A percentile compares a stretch with the other conserved stretches of the same genome.
These are phyloP conservation scores for Pyrrhoderma noxium DNA, from an alignment of 1,284 basidiomycete species.

Conservation along the genomic window DNA sequence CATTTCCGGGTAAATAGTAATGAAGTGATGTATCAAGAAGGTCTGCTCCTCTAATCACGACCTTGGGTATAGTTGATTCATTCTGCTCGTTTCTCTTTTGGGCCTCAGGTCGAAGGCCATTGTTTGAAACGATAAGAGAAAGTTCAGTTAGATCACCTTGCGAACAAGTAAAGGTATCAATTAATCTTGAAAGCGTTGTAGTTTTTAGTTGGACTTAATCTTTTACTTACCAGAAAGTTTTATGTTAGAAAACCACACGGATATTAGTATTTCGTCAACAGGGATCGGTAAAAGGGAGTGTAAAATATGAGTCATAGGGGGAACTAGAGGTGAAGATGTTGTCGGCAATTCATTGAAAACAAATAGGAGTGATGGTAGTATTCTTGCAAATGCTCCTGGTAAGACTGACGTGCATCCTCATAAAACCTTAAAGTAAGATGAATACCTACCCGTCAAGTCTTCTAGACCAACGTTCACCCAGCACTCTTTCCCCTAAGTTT, in stretches of 20 bases:
- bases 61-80: slow-evolving; percentile 42
- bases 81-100: no score
- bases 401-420: not conserved
- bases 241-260: slow-evolving; percentile 39
- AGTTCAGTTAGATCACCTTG: no score
- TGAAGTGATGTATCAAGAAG: slow-evolving; percentile 55
- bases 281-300: slow-evolving; percentile 70
- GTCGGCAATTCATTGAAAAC: slow-evolving; percentile 56
- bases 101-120: no score
- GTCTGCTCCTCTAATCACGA: slow-evolving; percentile 54
- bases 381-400: slow-evolving; percentile 28
- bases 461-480: slow-evolving; percentile 26
- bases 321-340: slow-evolving; percentile 50
- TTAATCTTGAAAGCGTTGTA: no score
- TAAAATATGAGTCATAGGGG: slow-evolving; percentile 67
- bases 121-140: no score
- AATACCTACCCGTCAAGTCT: slow-evolving; percentile 52
- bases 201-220: no score
- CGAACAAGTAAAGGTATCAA: no score
- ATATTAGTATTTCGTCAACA: slow-evolving; percentile 43
- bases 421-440: not conserved
- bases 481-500: slow-evolving; percentile 13
- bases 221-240: slow-evolving; percentile 20
- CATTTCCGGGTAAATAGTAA: slow-evolving; percentile 58
- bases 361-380: slow-evolving; percentile 53